phyloP scores from a whole-genome alignment of 2,329 filamentous ascomycete genomes.

The Stachybotrys echinatus region DNA sequence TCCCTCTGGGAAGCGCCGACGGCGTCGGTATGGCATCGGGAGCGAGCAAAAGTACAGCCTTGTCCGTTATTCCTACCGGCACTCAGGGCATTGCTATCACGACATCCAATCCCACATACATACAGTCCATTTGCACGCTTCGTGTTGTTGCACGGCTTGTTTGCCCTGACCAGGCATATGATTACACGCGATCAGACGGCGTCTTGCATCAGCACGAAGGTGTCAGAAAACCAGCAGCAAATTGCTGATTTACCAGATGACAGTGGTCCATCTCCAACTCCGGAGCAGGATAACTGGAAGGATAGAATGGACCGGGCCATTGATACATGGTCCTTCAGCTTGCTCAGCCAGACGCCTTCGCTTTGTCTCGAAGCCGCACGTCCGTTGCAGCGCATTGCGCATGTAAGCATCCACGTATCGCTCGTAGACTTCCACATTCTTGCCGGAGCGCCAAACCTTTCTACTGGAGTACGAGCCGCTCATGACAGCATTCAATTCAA shows the following conservation, averaged over 20 bases:
- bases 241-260: background rate
- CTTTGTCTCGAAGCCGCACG: background rate
- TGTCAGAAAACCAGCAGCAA: background rate
- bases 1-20: constrained; percentile 21
- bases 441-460: background rate
- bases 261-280: background rate
- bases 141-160: background rate
- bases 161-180: background rate
- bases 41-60: background rate
- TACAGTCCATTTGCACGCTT: background rate
- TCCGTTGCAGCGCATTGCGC: background rate
- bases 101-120: constrained; percentile 2
- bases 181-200: background rate
- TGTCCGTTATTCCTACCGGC: constrained; percentile 15
- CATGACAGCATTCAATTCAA: background rate
- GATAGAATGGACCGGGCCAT: background rate
- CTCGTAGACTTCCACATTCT: background rate
- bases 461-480: background rate
- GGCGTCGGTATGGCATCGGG: constrained; percentile 14
- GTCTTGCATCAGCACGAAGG: background rate
- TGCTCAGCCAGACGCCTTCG: background rate
- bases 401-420: background rate
- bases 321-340: background rate
- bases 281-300: background rate
- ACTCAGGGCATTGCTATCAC: constrained; percentile 19